phyloP scores from a whole-genome alignment of 208 protist species.

The Leishmania lainsoni region DNA sequence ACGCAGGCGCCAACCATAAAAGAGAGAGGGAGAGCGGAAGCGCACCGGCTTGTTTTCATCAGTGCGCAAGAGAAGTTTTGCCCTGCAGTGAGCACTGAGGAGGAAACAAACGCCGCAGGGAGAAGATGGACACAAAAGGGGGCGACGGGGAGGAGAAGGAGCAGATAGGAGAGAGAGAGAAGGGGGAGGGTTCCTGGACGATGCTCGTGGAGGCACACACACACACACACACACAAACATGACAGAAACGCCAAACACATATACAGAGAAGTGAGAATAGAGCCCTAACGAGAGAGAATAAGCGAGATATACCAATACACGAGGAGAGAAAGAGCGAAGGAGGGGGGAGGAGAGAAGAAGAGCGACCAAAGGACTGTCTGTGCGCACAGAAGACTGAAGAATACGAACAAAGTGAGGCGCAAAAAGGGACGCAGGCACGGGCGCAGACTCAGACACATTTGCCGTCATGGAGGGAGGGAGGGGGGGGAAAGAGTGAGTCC shows the following conservation, averaged over 20 bases:
- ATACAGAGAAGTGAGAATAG: no score
- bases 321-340: neutral
- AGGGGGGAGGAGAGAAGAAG: neutral
- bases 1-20: neutral
- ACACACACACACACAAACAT: constrained; percentile 5
- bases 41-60: no score
- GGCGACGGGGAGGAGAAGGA: no score
- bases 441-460: neutral
- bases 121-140: no score
- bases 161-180: no score
- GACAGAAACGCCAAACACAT: neutral
- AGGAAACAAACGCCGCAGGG: neutral
- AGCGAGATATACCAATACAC: neutral
- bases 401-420: neutral
- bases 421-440: no score
- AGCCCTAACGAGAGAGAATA: no score
- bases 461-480: neutral
- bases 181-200: no score
- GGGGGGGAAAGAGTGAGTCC: neutral
- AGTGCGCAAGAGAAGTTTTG: no score
- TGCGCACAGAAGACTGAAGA: neutral
- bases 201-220: neutral
- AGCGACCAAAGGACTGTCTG: no score
- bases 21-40: no score
- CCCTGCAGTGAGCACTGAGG: neutral